Conservation (phyloP, 805 yeast genomes). For the Kazachstania kunashirensis region DNA sequence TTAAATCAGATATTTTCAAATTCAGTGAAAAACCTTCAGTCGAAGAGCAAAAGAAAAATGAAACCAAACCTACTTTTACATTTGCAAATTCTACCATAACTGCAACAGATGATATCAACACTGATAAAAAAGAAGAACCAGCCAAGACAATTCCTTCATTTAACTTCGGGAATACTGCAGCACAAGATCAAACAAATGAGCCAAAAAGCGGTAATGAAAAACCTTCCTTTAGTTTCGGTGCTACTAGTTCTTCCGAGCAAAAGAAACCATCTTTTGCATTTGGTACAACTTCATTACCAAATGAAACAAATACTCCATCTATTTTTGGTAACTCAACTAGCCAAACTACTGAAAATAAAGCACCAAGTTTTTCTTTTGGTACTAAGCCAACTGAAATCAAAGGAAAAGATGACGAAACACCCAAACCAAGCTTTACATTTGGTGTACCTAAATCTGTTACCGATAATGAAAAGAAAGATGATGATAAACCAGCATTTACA, state of each 20-base stretch:
- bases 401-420: background rate
- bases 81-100: conserved; percentile 7
- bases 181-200: background rate
- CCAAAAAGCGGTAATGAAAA: background rate
- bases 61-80: conserved; percentile 15
- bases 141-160: background rate
- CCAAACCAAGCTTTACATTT: conserved; percentile 10
- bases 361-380: background rate
- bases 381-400: background rate
- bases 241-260: background rate
- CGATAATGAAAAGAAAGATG: background rate
- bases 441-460: conserved; percentile 2
- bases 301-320: background rate
- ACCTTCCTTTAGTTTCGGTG: background rate
- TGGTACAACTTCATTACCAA: conserved; percentile 6
- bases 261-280: conserved; percentile 19
- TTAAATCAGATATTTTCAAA: conserved; percentile 31
- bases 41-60: background rate
- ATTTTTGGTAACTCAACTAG: background rate
- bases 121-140: conserved; percentile 1
- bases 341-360: background rate
- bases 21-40: conserved; percentile 9
- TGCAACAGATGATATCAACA: no score
- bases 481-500: background rate
- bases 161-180: background rate